phyloP scores from a whole-genome alignment of 2,329 filamentous ascomycete genomes.

The Monosporascus sp. region DNA sequence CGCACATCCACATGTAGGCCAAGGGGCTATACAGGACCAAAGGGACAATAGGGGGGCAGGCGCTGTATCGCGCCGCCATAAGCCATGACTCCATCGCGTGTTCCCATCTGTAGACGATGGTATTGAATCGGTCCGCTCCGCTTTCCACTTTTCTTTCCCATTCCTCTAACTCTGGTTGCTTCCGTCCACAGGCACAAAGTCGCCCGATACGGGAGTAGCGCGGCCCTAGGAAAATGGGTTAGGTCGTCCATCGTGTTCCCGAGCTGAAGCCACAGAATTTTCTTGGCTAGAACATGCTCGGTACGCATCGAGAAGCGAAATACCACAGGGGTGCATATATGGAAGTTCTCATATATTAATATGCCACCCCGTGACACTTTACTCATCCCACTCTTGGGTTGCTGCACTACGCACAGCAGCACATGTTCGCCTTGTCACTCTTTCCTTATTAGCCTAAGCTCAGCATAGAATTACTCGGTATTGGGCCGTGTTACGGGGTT shows the following conservation, averaged over 20 bases:
- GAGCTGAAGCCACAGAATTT: not conserved
- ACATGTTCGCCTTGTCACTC: not conserved
- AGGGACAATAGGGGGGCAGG: not conserved
- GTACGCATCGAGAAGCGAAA: conserved; percentile 3
- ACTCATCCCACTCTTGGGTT: not conserved
- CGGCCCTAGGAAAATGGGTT: not conserved
- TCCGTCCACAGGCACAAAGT: not conserved
- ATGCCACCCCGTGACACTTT: not conserved
- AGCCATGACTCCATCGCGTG: not conserved
- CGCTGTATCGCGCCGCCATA: not conserved
- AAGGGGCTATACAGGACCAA: not conserved
- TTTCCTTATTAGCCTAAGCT: not conserved
- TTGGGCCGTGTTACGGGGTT: not conserved
- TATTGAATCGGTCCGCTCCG: not conserved
- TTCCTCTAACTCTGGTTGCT: not conserved
- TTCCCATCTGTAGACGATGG: not conserved
- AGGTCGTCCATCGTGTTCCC: not conserved
- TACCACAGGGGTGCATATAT: not conserved
- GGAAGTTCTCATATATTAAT: not conserved
- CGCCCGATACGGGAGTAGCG: not conserved
- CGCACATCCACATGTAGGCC: not conserved
- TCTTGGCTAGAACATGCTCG: not conserved
- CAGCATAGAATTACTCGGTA: not conserved
- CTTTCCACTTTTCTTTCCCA: not conserved
- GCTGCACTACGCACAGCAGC: not conserved